Base-by-base conservation (phyloP, 495 filamentous ascomycete species). In the Xylaria grammica region DNA sequence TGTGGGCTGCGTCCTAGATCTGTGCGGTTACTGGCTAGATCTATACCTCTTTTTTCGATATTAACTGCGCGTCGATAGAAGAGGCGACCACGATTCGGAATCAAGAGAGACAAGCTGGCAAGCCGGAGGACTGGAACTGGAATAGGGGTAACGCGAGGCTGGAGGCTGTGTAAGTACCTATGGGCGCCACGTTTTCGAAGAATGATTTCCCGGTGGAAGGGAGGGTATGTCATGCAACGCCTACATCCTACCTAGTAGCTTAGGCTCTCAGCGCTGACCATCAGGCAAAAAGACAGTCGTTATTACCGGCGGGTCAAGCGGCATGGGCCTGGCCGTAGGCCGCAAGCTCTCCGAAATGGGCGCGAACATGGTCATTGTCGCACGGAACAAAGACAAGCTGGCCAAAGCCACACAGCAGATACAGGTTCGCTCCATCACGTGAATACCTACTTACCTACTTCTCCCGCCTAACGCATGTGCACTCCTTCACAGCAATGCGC, bases 251-350 rank as follows among this genome's bases (percentile, higher is more conserved):
- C 32, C 8, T 36, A 20, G 20, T 1, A 22, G 20, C 20, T n/a
- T 19, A 30, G 44, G 29, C 22, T 26, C 34, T 36, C 6, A n/a
- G n/a, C 6, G 42, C n/a, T 11, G n/a, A 11, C 42, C n/a, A 45
- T 15, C 4, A 26, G 45, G 19, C 13, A 4, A 8, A 26, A 3
- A 92, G 91, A 91, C 88, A 1, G 83, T 91, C n/a, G 71, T 96
- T 15, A 82, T 96, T 60, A 96, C 93, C 2, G 93, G 93, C 46
- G 92, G 86, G 54, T 96, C 92, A 5, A 86, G 91, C 69, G 93
- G 93, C 32, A 91, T 94, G 83, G 93, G 93, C 42, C 83, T 84
- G 67, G 84, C 81, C 61, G 82, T 90, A 15, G 93, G 85, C 3
- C 80, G 81, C 10, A 79, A 91, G 48, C 84, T 96, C 6, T 85